A percentile compares a stretch with the other conserved stretches of the same genome.
Evolutionary conservation across 371 early-diverging fungal genomes (phyloP).

Genomic region (Mucor velutinosus): DNA sequence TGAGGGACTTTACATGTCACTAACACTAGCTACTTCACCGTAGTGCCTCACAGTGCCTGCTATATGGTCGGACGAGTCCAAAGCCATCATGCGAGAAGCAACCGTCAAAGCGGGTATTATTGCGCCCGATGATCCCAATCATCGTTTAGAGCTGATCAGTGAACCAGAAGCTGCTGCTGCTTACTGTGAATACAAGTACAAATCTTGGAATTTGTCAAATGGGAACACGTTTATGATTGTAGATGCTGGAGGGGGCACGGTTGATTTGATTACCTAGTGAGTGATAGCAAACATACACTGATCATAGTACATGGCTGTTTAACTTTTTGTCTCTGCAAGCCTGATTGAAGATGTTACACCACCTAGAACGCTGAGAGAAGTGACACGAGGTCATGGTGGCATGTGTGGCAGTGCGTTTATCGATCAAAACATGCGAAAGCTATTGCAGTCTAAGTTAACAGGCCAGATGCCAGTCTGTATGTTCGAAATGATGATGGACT

Average conservation of each 20-base stretch:
- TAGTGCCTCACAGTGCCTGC: slow-evolving; percentile 55
- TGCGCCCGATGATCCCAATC: slow-evolving; percentile 36
- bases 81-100: slow-evolving; percentile 50
- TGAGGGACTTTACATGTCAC: too few species aligned
- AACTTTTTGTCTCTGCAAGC: background rate
- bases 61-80: slow-evolving; percentile 55
- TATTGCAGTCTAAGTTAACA: slow-evolving; percentile 51
- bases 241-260: slow-evolving; percentile 52
- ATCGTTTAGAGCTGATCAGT: slow-evolving; percentile 46
- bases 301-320: background rate
- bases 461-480: slow-evolving; percentile 54
- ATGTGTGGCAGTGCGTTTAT: slow-evolving; percentile 61
- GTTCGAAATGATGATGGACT: slow-evolving; percentile 59
- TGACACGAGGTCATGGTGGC: slow-evolving; percentile 61
- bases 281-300: background rate
- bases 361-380: slow-evolving; percentile 49
- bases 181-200: slow-evolving; percentile 49
- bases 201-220: slow-evolving; percentile 43
- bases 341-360: slow-evolving; percentile 8
- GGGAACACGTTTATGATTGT: slow-evolving; percentile 56
- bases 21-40: background rate
- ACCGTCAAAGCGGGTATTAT: slow-evolving; percentile 48
- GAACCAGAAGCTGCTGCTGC: slow-evolving; percentile 57
- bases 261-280: slow-evolving; percentile 37
- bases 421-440: slow-evolving; percentile 60